These are phyloP conservation scores for Tricholoma sp. DNA, from an alignment of 768 basidiomycete species.

Conservation along the genomic window DNA sequence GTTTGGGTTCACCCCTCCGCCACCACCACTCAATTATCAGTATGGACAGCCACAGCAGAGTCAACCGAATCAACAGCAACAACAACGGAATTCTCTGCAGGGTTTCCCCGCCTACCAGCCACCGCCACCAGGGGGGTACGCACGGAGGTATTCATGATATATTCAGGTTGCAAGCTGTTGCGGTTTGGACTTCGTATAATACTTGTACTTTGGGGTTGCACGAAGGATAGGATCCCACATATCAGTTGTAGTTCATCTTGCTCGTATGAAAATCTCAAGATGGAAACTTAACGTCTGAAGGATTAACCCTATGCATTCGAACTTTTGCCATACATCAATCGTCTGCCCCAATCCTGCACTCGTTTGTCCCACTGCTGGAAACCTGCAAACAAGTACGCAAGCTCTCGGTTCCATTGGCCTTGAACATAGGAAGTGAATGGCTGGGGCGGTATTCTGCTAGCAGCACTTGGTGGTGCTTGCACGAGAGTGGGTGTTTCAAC, in stretches of 20 bases:
- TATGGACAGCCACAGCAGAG: conserved; percentile 7
- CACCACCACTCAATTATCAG: conserved; percentile 13
- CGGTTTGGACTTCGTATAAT: neutral
- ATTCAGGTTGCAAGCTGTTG: neutral
- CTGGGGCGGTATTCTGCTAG: conserved; percentile 41
- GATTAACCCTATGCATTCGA: neutral
- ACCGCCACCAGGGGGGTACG: neutral
- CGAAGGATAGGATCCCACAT: neutral
- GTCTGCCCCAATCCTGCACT: conserved; percentile 42
- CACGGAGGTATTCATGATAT: neutral
- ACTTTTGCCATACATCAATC: conserved; percentile 36
- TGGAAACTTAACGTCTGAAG: neutral
- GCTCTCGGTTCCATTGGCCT: conserved; percentile 54
- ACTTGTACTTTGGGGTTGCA: neutral
- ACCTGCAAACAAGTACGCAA: conserved; percentile 40
- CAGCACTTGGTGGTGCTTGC: conserved; percentile 50
- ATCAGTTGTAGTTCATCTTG: neutral
- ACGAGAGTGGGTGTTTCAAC: conserved; percentile 41
- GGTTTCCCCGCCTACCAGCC: neutral
- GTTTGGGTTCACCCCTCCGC: conserved; percentile 15
- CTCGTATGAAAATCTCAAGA: neutral
- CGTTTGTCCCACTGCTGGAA: conserved; percentile 42
- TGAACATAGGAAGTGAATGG: conserved; percentile 46
- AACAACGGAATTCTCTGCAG: conserved; percentile 3
- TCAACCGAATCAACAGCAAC: conserved; percentile 18